phyloP scores from a whole-genome alignment of 2,329 filamentous ascomycete species.

The Microcyclospora tardicrescens region DNA sequence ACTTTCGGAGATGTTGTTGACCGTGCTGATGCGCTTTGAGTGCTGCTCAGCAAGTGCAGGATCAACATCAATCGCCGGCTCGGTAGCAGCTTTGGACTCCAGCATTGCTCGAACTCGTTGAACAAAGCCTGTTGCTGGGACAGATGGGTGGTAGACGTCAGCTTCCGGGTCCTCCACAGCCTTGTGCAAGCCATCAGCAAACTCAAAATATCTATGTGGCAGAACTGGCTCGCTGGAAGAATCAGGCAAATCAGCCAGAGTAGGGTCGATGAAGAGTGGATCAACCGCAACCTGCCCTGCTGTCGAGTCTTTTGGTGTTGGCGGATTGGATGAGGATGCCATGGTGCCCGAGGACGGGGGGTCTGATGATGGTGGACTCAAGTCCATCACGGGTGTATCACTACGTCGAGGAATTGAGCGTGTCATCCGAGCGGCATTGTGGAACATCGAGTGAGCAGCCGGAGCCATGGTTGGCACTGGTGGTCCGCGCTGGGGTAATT shows the following conservation, averaged over 20 bases:
- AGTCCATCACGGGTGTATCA: slow-evolving; percentile 25
- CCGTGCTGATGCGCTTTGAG: background rate
- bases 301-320: slow-evolving; percentile 28
- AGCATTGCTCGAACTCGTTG: slow-evolving; percentile 31
- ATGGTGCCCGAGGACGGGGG: slow-evolving; percentile 27
- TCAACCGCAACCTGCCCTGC: slow-evolving; percentile 24
- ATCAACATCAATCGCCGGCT: slow-evolving; percentile 12
- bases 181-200: slow-evolving; percentile 20
- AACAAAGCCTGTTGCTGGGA: slow-evolving; percentile 27
- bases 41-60: slow-evolving; percentile 10
- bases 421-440: slow-evolving; percentile 22
- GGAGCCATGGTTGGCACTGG: slow-evolving; percentile 13
- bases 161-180: slow-evolving; percentile 22
- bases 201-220: slow-evolving; percentile 23
- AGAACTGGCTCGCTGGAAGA: slow-evolving; percentile 24
- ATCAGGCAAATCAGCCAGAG: slow-evolving; percentile 21
- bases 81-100: slow-evolving; percentile 25
- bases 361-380: slow-evolving; percentile 31
- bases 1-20: slow-evolving; percentile 3
- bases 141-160: slow-evolving; percentile 18
- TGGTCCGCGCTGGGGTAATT: slow-evolving; percentile 11
- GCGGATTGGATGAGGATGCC: slow-evolving; percentile 25
- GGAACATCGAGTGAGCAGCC: slow-evolving; percentile 21
- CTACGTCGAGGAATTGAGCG: slow-evolving; percentile 19
- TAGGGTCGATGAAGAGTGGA: slow-evolving; percentile 23